These are phyloP conservation scores for Triticum timopheevii DNA, from an alignment of 176 grass and related monocot genomes.

Conservation along the genomic window DNA sequence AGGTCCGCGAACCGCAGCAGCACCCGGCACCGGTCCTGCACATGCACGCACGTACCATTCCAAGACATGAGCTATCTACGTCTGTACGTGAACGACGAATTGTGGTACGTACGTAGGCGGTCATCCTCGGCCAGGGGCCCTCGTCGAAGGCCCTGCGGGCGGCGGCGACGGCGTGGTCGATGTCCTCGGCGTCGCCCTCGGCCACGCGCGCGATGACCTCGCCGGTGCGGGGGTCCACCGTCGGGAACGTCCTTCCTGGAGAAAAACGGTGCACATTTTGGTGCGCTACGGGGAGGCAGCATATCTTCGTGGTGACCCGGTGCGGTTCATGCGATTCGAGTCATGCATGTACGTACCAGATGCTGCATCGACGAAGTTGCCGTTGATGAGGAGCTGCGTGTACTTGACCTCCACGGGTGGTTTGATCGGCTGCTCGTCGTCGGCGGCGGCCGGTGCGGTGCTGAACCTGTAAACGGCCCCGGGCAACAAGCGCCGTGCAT, in stretches of 20 bases:
- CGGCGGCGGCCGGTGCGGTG: slow-evolving; percentile 37
- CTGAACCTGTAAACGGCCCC: slow-evolving; percentile 47
- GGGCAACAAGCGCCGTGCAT: slow-evolving; percentile 26
- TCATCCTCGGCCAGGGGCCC: slow-evolving; percentile 84
- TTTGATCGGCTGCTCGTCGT: slow-evolving; percentile 54
- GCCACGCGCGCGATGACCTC: slow-evolving; percentile 75
- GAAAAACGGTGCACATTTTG: not conserved
- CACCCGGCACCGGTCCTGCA: slow-evolving; percentile 73
- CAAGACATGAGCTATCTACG: not conserved
- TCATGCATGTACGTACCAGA: slow-evolving; percentile 49
- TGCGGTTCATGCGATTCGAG: not conserved
- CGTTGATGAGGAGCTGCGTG: slow-evolving; percentile 83
- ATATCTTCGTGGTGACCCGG: not conserved
- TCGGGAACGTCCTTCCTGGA: slow-evolving; percentile 77
- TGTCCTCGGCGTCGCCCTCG: slow-evolving; percentile 67
- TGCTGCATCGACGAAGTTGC: slow-evolving; percentile 80
- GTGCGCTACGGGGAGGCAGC: too few relatives aligned
- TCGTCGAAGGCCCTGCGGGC: slow-evolving; percentile 84
- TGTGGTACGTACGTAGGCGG: slow-evolving; percentile 60
- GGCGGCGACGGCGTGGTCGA: slow-evolving; percentile 57
- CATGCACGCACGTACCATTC: not conserved
- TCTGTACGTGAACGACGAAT: not conserved
- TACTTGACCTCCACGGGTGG: slow-evolving; percentile 76
- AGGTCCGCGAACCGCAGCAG: slow-evolving; percentile 81
- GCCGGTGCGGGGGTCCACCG: slow-evolving; percentile 71